phyloP scores from a whole-genome alignment of 2,329 filamentous ascomycete genomes.

The Diaporthe batatas region DNA sequence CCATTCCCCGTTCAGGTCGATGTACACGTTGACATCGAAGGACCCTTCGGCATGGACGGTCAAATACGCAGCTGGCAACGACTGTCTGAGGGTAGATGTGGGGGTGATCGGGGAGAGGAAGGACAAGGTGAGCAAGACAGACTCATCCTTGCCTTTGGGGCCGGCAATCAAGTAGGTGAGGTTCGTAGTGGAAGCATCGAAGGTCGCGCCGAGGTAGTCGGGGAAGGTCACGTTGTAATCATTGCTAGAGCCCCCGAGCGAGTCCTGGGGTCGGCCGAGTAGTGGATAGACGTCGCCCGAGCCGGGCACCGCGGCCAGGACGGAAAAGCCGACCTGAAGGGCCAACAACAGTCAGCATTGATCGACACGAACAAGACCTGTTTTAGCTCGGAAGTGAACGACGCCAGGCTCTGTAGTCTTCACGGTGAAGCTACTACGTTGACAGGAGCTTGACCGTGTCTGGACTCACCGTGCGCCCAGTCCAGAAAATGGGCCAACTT shows the following conservation, averaged over 20 bases:
- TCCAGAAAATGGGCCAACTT: conserved; percentile 79
- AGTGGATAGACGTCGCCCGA: conserved; percentile 62
- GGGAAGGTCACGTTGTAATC: conserved; percentile 58
- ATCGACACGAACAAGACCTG: not conserved
- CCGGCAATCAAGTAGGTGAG: conserved; percentile 60
- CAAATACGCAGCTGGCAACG: conserved; percentile 85
- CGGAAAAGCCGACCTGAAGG: conserved; percentile 61
- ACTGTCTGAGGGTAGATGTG: conserved; percentile 83
- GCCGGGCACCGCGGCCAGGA: conserved; percentile 61
- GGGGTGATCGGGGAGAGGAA: conserved; percentile 85
- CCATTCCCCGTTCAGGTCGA: conserved; percentile 83
- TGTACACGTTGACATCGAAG: conserved; percentile 73
- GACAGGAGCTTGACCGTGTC: not conserved
- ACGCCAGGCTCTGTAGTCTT: not conserved
- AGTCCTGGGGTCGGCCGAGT: conserved; percentile 65
- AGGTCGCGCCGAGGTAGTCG: conserved; percentile 59
- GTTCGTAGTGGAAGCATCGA: conserved; percentile 64
- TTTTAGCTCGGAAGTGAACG: not conserved
- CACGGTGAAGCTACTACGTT: conserved; percentile 12
- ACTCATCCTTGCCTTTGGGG: conserved; percentile 46
- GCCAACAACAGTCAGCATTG: conserved; percentile 30
- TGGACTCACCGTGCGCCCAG: conserved; percentile 49
- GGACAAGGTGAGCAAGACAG: conserved; percentile 59
- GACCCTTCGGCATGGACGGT: conserved; percentile 77
- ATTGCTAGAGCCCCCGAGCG: conserved; percentile 51